Percentiles rank a stretch among this genome's conserved stretches.
phyloP scores from a whole-genome alignment of 176 grass and related monocot genomes.

The Panicum miliaceum region DNA sequence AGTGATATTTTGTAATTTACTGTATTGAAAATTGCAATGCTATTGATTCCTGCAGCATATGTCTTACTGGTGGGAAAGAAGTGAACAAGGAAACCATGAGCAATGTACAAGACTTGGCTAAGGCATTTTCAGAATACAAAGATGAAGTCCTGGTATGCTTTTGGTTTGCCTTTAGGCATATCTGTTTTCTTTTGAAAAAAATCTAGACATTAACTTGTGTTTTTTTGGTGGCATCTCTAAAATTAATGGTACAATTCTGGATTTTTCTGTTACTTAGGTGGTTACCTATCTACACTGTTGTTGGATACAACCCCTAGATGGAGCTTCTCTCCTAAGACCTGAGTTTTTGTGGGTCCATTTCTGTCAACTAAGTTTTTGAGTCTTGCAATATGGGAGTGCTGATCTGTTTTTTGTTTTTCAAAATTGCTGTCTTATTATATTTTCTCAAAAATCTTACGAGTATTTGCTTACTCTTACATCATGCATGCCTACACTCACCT shows the following conservation, averaged over 20 bases:
- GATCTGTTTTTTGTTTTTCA: not conserved
- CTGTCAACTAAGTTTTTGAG: not conserved
- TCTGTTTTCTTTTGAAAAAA: constrained; percentile 10
- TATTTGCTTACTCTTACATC: not conserved
- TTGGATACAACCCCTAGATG: constrained; percentile 19
- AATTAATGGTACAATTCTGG: constrained; percentile 13
- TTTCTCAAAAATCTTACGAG: not conserved
- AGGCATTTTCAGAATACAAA: constrained; percentile 82
- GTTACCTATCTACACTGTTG: not conserved
- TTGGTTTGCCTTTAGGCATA: constrained; percentile 5
- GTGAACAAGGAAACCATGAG: constrained; percentile 77
- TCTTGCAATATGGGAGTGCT: not conserved
- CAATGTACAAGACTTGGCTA: constrained; percentile 81
- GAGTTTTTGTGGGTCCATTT: not conserved
- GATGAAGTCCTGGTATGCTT: constrained; percentile 96
- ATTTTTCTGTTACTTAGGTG: not conserved
- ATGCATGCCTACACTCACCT: not conserved
- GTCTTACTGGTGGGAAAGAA: constrained; percentile 84
- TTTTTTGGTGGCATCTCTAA: not conserved
- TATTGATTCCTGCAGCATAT: constrained; percentile 63
- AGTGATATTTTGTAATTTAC: constrained; percentile 37
- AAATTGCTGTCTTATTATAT: too few species aligned
- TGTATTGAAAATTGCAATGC: constrained; percentile 30
- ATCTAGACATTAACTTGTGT: not conserved
- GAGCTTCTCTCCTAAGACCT: not conserved